phyloP scores from a whole-genome alignment of 2,329 filamentous ascomycete species.

The Thermothelomyces thermophilus region DNA sequence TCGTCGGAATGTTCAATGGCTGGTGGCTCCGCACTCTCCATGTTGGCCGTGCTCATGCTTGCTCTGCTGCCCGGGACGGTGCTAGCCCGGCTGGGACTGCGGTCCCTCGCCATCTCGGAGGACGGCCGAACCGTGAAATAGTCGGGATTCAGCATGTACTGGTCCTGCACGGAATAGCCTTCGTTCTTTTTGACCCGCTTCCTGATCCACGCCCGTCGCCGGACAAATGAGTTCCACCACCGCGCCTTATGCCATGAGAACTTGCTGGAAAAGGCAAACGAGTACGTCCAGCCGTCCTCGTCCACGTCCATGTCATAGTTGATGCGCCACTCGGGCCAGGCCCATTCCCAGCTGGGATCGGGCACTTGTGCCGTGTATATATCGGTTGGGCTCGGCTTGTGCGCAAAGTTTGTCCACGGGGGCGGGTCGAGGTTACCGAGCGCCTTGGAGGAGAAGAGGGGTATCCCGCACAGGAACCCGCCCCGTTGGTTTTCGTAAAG shows the following conservation, averaged over 20 bases:
- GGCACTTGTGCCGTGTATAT: slow-evolving; percentile 87
- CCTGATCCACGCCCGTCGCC: slow-evolving; percentile 79
- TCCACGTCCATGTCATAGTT: slow-evolving; percentile 74
- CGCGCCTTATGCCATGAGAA: slow-evolving; percentile 84
- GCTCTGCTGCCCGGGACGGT: slow-evolving; percentile 29
- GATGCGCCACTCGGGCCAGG: slow-evolving; percentile 58
- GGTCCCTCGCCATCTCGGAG: slow-evolving; percentile 32
- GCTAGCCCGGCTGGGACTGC: slow-evolving; percentile 34
- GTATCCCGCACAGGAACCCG: slow-evolving; percentile 78
- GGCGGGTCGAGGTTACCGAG: slow-evolving; percentile 79
- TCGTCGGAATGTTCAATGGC: slow-evolving; percentile 58
- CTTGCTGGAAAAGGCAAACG: slow-evolving; percentile 69
- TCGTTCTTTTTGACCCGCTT: slow-evolving; percentile 61
- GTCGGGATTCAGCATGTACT: slow-evolving; percentile 64
- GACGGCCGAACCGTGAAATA: slow-evolving; percentile 71
- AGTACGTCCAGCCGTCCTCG: slow-evolving; percentile 94
- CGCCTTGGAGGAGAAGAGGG: slow-evolving; percentile 81
- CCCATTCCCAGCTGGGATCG: slow-evolving; percentile 94
- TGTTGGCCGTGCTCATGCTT: slow-evolving; percentile 30
- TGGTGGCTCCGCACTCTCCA: slow-evolving; percentile 47
- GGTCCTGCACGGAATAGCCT: slow-evolving; percentile 40
- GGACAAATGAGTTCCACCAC: slow-evolving; percentile 95
- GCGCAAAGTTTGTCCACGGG: slow-evolving; percentile 71
- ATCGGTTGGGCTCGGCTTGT: slow-evolving; percentile 54
- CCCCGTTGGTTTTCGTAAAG: slow-evolving; percentile 95